phyloP scores from a whole-genome alignment of 179 eudicot genomes.

The Nepenthes alata region DNA sequence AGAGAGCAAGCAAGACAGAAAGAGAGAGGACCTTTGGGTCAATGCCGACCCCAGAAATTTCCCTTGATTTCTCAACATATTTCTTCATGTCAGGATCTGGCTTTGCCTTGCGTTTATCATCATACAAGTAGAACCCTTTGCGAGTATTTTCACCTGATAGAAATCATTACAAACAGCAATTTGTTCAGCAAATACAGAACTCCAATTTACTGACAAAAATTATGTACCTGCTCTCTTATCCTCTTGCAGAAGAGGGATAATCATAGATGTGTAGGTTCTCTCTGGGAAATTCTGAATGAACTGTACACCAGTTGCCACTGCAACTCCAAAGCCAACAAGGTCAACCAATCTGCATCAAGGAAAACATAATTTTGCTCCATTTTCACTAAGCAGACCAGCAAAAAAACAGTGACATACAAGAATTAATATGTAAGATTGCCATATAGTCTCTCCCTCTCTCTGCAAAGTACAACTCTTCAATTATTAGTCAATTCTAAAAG shows the following conservation, averaged over 20 bases:
- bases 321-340: conserved; percentile 92
- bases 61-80: conserved; percentile 65
- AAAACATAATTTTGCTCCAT: background rate
- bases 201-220: background rate
- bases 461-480: too few species aligned
- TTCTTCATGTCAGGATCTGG: conserved; percentile 76
- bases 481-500: too few species aligned
- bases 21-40: conserved; percentile 52
- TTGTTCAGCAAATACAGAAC: conserved; percentile 7
- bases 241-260: conserved; percentile 84
- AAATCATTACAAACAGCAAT: conserved; percentile 1
- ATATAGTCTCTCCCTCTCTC: too few species aligned
- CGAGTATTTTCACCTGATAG: conserved; percentile 69
- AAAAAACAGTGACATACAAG: background rate
- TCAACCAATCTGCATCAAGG: conserved; percentile 50
- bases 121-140: conserved; percentile 68
- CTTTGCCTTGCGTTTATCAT: conserved; percentile 58
- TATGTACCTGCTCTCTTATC: conserved; percentile 82
- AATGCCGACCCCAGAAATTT: conserved; percentile 46
- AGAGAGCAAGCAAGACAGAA: conserved; percentile 6
- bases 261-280: conserved; percentile 69
- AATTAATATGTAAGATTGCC: too few species aligned
- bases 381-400: too few species aligned
- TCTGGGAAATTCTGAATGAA: conserved; percentile 70
- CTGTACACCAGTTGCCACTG: conserved; percentile 63